phyloP scores from a whole-genome alignment of 176 grass and related monocot genomes.

The Avena eriantha region DNA sequence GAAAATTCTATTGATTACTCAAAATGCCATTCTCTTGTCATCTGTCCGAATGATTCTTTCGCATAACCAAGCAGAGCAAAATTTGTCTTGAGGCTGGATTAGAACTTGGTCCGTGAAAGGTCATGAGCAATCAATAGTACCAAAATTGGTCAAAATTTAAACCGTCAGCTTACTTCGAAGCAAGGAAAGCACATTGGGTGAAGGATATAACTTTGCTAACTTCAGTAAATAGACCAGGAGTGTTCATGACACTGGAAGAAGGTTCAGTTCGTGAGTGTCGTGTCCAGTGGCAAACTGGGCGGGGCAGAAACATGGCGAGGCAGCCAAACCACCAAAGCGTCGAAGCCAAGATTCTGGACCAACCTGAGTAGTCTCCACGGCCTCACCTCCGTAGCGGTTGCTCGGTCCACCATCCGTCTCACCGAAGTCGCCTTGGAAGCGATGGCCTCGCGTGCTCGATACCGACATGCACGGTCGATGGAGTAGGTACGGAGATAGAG shows the following conservation, averaged over 20 bases:
- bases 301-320: no score
- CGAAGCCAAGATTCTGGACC: no score
- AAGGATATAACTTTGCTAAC: constrained; percentile 8
- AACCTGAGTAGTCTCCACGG: not conserved
- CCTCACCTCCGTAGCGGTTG: no score
- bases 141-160: constrained; percentile 1
- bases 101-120: constrained; percentile 31
- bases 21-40: no score
- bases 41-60: no score
- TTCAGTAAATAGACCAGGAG: not conserved
- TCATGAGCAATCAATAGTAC: constrained; percentile 24
- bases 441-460: constrained; percentile 17
- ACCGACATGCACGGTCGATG: no score
- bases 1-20: not conserved
- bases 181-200: constrained; percentile 17
- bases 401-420: no score
- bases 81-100: not conserved
- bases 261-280: no score
- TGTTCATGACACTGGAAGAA: not conserved
- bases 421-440: constrained; percentile 41
- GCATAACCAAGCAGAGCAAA: no score
- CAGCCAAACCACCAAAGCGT: no score
- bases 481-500: no score
- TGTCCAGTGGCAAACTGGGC: no score
- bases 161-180: not conserved